Evolutionary conservation across 2,329 filamentous ascomycete species (phyloP).

Genomic region (Sporothrix curviconia): DNA sequence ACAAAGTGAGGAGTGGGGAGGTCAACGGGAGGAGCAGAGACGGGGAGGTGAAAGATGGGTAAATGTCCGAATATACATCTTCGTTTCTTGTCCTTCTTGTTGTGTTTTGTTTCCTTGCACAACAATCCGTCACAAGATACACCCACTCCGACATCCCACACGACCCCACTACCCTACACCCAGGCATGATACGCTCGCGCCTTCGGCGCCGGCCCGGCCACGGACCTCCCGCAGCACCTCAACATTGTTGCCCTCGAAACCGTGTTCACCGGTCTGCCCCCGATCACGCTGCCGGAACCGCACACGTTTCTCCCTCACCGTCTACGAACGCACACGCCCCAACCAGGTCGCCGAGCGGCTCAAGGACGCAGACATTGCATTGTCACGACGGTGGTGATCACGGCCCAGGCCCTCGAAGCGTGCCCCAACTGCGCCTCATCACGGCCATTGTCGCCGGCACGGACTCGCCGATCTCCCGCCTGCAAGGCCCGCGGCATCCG

Average conservation of each 20-base stretch:
- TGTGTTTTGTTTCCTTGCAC: too few relatives aligned
- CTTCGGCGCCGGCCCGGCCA: too few relatives aligned
- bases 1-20: too few relatives aligned
- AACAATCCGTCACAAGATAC: too few relatives aligned
- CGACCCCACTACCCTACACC: too few relatives aligned
- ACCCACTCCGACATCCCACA: too few relatives aligned
- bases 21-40: too few relatives aligned
- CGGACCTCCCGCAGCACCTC: constrained; percentile 1
- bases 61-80: too few relatives aligned
- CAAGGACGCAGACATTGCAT: constrained; percentile 30
- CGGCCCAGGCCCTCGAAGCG: constrained; percentile 19
- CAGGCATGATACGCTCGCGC: too few relatives aligned
- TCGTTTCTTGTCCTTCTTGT: too few relatives aligned
- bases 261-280: constrained; percentile 26
- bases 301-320: constrained; percentile 26
- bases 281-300: constrained; percentile 15
- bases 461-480: constrained; percentile 21
- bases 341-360: constrained; percentile 26
- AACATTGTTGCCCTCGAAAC: constrained; percentile 30
- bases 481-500: constrained; percentile 22
- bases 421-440: constrained; percentile 27
- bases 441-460: constrained; percentile 24
- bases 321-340: constrained; percentile 23
- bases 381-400: constrained; percentile 27
- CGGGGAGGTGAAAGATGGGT: too few relatives aligned